Evolutionary conservation across 768 basidiomycete species (phyloP), one percentile per base, ranked within the genome.

Genomic region (Suillus brevipes): DNA sequence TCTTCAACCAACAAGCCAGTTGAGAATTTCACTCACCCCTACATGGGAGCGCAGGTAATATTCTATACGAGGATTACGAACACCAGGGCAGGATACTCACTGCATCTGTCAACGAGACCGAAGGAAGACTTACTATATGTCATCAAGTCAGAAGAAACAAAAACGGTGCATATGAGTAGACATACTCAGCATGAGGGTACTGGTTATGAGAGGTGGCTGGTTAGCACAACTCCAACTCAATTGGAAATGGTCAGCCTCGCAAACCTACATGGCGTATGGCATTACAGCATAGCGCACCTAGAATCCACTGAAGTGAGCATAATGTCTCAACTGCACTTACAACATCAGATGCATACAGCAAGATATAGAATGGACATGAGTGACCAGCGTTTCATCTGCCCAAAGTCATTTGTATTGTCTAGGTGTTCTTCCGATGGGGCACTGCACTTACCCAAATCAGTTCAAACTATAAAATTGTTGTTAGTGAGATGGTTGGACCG

Each of bases 201-300:
- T 55, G 53, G 20, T 55, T 34, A 20, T 34, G 9, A 10, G 53
- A 12, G 53, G 12, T n/a, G 34, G 10, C 10, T 34, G 9, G 12
- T 55, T 12, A 55, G 53, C 4, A 12, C n/a, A n/a, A n/a, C n/a
- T n/a, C n/a, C 20, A 55, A 31, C 12, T 14, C 53, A 20, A n/a
- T 34, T 36, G 5, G 20, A 18, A 20, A 34, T 34, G 10, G 31
- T 55, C 10, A 34, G 34, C 18, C 34, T 55, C 36, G 53, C 34
- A n/a, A 36, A 55, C 53, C 1, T 55, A 55, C 53, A 20, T 20
- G 2, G 20, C 9, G 10, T 55, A 55, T 37, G n/a, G 36, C 13
- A 57, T 57, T n/a, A 13, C n/a, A 57, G n/a, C n/a, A 36, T 23
- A 57, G 55, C 36, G 55, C 36, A 57, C 36, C 55, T 57, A 23